These are phyloP conservation scores for Pyrenochaeta sp. DNA, from an alignment of 2,329 filamentous ascomycete species.

Conservation along the genomic window DNA sequence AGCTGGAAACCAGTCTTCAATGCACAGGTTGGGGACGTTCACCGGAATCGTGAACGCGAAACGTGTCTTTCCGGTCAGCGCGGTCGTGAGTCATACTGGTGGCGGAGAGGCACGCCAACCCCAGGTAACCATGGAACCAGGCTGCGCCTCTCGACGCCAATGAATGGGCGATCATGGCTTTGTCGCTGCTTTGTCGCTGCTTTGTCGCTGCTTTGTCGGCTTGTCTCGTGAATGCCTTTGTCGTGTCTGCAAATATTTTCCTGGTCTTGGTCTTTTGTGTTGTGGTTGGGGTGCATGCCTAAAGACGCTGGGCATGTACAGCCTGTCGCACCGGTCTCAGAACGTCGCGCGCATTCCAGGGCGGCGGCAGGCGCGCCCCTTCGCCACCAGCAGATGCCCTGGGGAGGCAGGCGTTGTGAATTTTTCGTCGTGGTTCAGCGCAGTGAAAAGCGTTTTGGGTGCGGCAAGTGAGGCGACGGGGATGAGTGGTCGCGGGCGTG, in stretches of 20 bases:
- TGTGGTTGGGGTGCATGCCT: constrained; percentile 16
- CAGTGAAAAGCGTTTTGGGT: constrained; percentile 12
- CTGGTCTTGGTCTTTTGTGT: constrained; percentile 19
- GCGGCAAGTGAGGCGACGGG: constrained; percentile 33
- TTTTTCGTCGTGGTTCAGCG: constrained; percentile 14
- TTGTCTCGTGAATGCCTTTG: constrained; percentile 13
- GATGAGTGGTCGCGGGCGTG: constrained; percentile 30
- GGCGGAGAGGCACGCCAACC: constrained; percentile 17
- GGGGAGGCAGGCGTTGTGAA: constrained; percentile 7
- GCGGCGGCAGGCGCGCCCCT: constrained; percentile 19
- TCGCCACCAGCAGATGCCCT: background rate
- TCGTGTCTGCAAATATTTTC: constrained; percentile 1
- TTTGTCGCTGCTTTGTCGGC: constrained; percentile 7
- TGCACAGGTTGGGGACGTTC: background rate
- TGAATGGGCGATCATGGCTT: constrained; percentile 4
- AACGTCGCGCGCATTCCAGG: constrained; percentile 26
- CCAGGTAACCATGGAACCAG: constrained; percentile 17
- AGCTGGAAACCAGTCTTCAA: background rate
- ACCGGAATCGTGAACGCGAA: constrained; percentile 9
- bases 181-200: constrained; percentile 1
- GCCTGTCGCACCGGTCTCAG: constrained; percentile 31
- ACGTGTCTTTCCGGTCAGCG: constrained; percentile 26
- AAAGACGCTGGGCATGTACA: constrained; percentile 22
- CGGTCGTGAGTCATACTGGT: constrained; percentile 30
- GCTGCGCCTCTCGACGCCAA: constrained; percentile 9